phyloP scores from a whole-genome alignment of 106 monocot species.

The Hemerocallis citrina region DNA sequence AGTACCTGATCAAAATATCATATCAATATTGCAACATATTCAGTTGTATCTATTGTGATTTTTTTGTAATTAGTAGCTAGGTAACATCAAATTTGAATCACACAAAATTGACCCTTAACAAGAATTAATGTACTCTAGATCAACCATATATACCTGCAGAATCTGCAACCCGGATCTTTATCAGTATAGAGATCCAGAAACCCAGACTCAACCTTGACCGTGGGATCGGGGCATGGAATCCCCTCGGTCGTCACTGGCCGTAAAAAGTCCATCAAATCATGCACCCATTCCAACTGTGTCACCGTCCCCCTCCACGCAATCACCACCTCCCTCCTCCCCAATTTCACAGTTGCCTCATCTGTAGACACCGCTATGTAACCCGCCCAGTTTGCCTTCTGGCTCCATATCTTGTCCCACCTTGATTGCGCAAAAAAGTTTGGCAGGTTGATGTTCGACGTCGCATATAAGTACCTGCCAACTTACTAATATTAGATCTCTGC shows the following conservation, averaged over 20 bases:
- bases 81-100: too few species aligned
- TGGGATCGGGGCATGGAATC: conserved; percentile 47
- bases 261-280: conserved; percentile 66
- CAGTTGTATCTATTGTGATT: background rate
- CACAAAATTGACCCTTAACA: too few species aligned
- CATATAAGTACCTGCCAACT: conserved; percentile 69
- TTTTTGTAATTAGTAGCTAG: too few species aligned
- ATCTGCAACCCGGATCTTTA: conserved; percentile 45
- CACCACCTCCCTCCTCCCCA: conserved; percentile 76
- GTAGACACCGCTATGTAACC: conserved; percentile 78
- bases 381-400: conserved; percentile 80
- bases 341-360: conserved; percentile 36
- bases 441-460: conserved; percentile 56
- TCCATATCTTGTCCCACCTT: conserved; percentile 33
- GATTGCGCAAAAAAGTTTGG: conserved; percentile 56
- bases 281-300: conserved; percentile 64
- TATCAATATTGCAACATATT: background rate
- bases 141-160: conserved; percentile 39
- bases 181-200: conserved; percentile 64
- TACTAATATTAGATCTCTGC: too few species aligned
- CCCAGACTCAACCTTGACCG: conserved; percentile 62
- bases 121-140: background rate
- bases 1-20: background rate
- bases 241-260: conserved; percentile 37
- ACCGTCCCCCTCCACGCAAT: conserved; percentile 84